phyloP scores from a whole-genome alignment of 768 basidiomycete genomes.

The Paxillus involutus region DNA sequence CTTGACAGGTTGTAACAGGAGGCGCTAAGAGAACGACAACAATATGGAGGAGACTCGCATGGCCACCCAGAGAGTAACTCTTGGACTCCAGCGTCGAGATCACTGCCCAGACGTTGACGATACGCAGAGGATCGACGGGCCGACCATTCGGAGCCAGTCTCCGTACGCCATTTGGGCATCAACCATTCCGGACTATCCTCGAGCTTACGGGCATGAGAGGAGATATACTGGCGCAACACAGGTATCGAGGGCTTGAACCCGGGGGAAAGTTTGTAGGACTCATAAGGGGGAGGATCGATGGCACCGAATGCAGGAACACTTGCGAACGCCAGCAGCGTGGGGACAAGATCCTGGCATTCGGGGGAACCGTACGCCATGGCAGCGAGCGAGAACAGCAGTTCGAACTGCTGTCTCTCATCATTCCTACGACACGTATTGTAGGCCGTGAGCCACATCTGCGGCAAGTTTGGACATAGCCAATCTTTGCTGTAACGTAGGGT shows the following conservation, averaged over 20 bases:
- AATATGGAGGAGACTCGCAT: background rate
- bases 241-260: conserved; percentile 2
- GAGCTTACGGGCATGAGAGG: background rate
- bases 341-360: conserved; percentile 11
- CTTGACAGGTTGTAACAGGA: conserved; percentile 1
- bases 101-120: background rate
- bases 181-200: conserved; percentile 6
- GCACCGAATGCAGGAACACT: conserved; percentile 6
- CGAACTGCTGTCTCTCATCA: conserved; percentile 6
- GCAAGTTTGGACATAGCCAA: conserved; percentile 24
- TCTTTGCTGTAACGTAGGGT: conserved; percentile 11
- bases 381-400: conserved; percentile 28
- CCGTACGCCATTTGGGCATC: background rate
- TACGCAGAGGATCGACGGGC: background rate
- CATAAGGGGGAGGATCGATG: conserved; percentile 6
- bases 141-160: background rate
- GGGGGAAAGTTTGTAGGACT: conserved; percentile 4
- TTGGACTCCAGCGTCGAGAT: background rate
- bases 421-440: conserved; percentile 21
- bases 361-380: conserved; percentile 29
- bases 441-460: conserved; percentile 22
- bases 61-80: conserved; percentile 15
- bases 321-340: conserved; percentile 31
- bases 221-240: background rate
- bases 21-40: background rate